Conservation (phyloP, 83 land plant species). For the Isoetes engelmannii region DNA sequence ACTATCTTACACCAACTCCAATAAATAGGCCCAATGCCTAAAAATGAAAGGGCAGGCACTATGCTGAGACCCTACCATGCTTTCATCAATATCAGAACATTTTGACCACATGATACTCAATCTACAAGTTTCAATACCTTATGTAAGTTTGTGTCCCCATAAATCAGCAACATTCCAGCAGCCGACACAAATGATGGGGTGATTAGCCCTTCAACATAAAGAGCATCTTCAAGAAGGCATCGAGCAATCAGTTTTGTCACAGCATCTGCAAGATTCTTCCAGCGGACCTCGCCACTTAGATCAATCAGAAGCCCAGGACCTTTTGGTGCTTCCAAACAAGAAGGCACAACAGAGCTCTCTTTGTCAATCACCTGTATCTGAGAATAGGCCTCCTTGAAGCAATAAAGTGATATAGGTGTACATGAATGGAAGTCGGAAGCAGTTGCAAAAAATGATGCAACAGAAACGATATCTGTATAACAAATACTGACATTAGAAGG, state of each 20-base stretch:
- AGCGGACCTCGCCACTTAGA: conserved; percentile 50
- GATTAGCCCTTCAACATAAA: conserved; percentile 74
- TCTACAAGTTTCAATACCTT: conserved; percentile 41
- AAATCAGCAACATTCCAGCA: conserved; percentile 57
- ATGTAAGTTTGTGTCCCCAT: conserved; percentile 70
- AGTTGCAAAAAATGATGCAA: conserved; percentile 42
- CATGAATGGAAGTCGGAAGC: conserved; percentile 21
- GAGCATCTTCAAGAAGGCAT: conserved; percentile 60
- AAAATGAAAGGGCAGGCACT: too few relatives aligned
- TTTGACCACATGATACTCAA: not conserved
- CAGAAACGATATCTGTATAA: conserved; percentile 58
- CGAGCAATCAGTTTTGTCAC: conserved; percentile 54
- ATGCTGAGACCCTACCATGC: too few relatives aligned
- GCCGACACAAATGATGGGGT: conserved; percentile 42
- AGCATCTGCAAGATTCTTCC: conserved; percentile 72
- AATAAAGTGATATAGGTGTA: conserved; percentile 44
- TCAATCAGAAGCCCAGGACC: conserved; percentile 65
- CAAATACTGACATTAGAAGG: too few relatives aligned
- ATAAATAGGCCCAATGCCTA: too few relatives aligned
- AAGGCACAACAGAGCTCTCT: conserved; percentile 33
- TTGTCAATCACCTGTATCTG: conserved; percentile 17
- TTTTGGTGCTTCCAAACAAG: conserved; percentile 46
- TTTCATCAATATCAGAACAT: not conserved
- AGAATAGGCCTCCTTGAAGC: conserved; percentile 53
- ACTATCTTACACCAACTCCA: too few relatives aligned